Base-by-base conservation (phyloP, 495 filamentous ascomycete species). In the Penicillium soppii region DNA sequence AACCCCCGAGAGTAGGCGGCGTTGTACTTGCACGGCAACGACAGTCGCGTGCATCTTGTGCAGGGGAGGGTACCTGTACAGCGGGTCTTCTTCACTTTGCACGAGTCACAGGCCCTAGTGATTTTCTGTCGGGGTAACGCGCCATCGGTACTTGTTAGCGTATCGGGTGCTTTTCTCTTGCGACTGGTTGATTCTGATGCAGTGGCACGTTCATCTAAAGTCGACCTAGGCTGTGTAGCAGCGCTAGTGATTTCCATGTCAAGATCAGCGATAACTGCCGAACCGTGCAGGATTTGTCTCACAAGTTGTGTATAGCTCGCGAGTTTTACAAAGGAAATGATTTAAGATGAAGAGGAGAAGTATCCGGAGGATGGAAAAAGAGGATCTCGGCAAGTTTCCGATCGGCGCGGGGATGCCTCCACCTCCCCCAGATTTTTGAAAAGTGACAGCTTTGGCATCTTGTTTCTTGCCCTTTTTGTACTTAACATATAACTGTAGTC, bases 41-140 rank as follows among this genome's bases (percentile, higher is more conserved):
- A 71, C 10, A 72, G 61, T 21, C 67, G 62, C 8, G 66, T 66
- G 38, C 74, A 77, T 47, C 70, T 53, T 6, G 61, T 57, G 41
- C 74, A 77, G 1, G 74, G 73, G n/a, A 74, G 37, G 2, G 73
- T 76, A 23, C 74, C 74, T 0, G 68, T 75, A 42, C 74, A 77
- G 21, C 66, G 64, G 3, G 72, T 74, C 55, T 77, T 77, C 54
- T 74, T 75, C 16, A 63, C 52, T 60, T 77, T 77, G 61, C 74
- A 77, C 29, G 61, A 67, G 56, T 77, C 74, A 59, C 74, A 77
- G 35, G 74, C 74, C 41, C 74, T 54, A 29, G 73, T 77, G 48
- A 75, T 75, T 49, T 73, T 72, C 43, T 70, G 70, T n/a, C 71
- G 69, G 26, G 50, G 25, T 3, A 23, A 51, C 6, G 40, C 57